phyloP scores from a whole-genome alignment of 148 eudicot genomes.

The Rhododendron ferrugineum region DNA sequence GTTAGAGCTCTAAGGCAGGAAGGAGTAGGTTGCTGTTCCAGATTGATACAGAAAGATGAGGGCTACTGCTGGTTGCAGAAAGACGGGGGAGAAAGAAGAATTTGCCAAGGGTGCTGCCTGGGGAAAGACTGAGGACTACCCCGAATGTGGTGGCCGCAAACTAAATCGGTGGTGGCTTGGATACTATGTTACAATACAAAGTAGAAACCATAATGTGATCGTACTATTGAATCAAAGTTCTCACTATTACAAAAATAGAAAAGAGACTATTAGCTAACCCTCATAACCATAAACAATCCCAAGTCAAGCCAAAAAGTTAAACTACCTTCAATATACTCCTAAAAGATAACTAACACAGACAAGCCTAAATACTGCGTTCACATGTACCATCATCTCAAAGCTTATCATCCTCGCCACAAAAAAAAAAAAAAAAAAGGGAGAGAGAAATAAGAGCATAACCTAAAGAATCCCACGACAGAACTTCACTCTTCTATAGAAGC shows the following conservation, averaged over 20 bases:
- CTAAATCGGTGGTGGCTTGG: too few species aligned
- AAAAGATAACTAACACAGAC: too few species aligned
- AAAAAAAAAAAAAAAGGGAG: neutral
- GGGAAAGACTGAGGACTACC: neutral
- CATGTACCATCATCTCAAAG: neutral
- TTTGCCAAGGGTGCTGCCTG: neutral
- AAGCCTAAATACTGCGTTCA: too few species aligned
- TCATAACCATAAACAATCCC: too few species aligned
- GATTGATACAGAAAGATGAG: neutral
- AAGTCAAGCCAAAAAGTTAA: too few species aligned
- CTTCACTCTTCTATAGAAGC: neutral
- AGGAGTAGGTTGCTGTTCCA: neutral
- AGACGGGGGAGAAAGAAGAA: neutral
- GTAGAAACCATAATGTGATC: neutral
- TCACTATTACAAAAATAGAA: too few species aligned
- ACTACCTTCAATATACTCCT: too few species aligned
- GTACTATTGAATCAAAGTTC: neutral
- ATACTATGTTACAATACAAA: neutral
- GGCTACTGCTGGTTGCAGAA: neutral
- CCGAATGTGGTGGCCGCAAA: too few species aligned
- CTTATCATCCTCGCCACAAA: neutral
- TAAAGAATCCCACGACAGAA: neutral
- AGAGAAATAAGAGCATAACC: neutral
- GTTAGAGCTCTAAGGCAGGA: neutral
- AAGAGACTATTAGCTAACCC: neutral